Evolutionary conservation across 2,329 filamentous ascomycete species (phyloP), one percentile per base, ranked within the genome.

Genomic region (Juglanconis oblonga): DNA sequence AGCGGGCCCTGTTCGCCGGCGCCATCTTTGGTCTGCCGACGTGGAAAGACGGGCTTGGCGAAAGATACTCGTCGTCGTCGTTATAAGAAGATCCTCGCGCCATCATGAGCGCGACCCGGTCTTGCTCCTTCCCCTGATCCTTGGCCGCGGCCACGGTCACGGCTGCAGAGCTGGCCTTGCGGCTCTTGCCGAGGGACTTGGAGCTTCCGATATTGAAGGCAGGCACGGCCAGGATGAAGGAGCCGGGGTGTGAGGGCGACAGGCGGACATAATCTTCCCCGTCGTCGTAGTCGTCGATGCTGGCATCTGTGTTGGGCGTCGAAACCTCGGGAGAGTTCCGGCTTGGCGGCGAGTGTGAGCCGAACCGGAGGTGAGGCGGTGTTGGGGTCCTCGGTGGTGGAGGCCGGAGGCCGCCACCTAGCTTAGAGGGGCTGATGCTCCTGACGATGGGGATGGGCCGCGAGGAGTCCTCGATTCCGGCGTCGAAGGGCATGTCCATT

Each of bases 371-470:
- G 70, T 77, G 81, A 61, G 77, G 75, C 4, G 64, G 77, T 6
- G 72, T 71, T 4, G 72, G 71, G 44, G 69, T 68, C 44, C 61
- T 72, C 5, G 77, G 70, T 68, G 79, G 80, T 62, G 73, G 73
- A 67, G 79, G 81, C 64, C 71, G 69, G 58, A 76, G 74, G 14
- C 83, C 77, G 3, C 81, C 80, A 31, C 78, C 79, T 36, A 86
- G 79, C 35, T 76, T 81, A 0, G 82, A 85, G 2, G 83, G 83
- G 67, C 82, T 85, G 61, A 86, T 77, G 64, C 79, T 84, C 62
- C 83, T 78, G 55, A 84, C 73, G 45, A 79, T 74, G 14, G 78
- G 76, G 33, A 72, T 69, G 3, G 79, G 78, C 4, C 74, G 74
- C 61, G 72, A 77, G 57, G 74, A 68, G 65, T 81, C 77, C 67